Base-by-base conservation (phyloP, 345 rosid species). In the Boechera retrofracta region DNA sequence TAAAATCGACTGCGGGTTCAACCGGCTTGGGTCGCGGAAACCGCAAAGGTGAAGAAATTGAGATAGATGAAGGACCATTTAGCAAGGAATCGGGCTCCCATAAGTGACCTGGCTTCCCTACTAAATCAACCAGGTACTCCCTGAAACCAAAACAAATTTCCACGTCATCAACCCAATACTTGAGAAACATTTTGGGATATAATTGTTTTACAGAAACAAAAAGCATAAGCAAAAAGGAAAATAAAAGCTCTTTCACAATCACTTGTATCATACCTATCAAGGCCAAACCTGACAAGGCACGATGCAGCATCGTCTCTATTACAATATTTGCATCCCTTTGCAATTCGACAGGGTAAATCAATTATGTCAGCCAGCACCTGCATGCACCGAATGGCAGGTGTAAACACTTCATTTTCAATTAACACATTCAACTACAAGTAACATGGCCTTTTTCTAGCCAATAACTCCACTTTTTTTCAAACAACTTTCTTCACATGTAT, bases 271-370 rank as follows among this genome's bases (percentile, higher is more conserved):
- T 82, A 93, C 98, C 97, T 89, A 82, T 96, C 97, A 83, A 87
- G 85, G 76, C 95, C 96, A 84, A 91, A 93, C 57, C 93, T 91
- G 81, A 96, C 96, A 78, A 96, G 98, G 83, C 99, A 92, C 10
- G 99, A 96, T 58, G 99, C 82, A 74, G 97, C 98, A 85, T 96
- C 89, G 62, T 86, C 87, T 73, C 89, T 83, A 70, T 80, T 88
- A 75, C 99, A 96, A 83, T 93, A 91, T 78, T 84, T 96, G 87
- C 99, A 96, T 56, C 99, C 98, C 74, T 87, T 96, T 21, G 95
- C 99, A 83, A 93, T 91, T 65, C 99, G 98, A 87, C 99, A 93
- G 6, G 99, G 99, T 75, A 96, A 79, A 87, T 93, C 95, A 81
- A 96, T 88, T 16, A 85, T 71, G 74, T 96, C 99, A 63, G 99